phyloP scores from a whole-genome alignment of 805 yeast species.

The Kurtzmaniella cleridarum region DNA sequence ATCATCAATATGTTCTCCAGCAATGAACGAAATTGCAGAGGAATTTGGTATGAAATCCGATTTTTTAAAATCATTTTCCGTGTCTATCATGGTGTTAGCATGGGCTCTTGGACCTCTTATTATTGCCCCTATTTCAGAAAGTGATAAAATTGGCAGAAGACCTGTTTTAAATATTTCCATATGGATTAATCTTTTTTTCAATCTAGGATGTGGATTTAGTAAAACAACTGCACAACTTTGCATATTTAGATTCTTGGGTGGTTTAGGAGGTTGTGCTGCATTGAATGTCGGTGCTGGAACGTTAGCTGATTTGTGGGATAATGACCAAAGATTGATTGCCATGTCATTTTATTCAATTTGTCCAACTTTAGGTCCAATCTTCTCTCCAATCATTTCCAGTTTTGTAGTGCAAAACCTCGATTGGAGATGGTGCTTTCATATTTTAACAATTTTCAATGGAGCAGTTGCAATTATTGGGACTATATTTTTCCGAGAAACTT shows the following conservation, averaged over 20 bases:
- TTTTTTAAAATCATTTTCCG: slow-evolving; percentile 46
- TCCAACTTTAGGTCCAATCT: slow-evolving; percentile 66
- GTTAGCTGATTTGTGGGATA: slow-evolving; percentile 55
- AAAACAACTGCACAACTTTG: slow-evolving; percentile 54
- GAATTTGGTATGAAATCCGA: slow-evolving; percentile 38
- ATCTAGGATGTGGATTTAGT: slow-evolving; percentile 59
- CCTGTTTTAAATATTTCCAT: slow-evolving; percentile 49
- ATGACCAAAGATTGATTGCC: slow-evolving; percentile 47
- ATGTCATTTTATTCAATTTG: slow-evolving; percentile 51
- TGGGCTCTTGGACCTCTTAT: slow-evolving; percentile 64
- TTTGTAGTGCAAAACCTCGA: slow-evolving; percentile 42
- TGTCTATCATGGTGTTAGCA: slow-evolving; percentile 64
- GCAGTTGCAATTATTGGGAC: slow-evolving; percentile 38
- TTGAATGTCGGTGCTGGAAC: slow-evolving; percentile 67
- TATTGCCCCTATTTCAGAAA: slow-evolving; percentile 64
- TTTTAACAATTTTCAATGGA: slow-evolving; percentile 55
- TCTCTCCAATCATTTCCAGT: slow-evolving; percentile 58
- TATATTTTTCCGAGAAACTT: slow-evolving; percentile 52
- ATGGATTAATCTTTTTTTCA: slow-evolving; percentile 44
- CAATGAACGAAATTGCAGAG: slow-evolving; percentile 42
- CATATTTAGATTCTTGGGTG: slow-evolving; percentile 57
- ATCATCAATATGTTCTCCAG: slow-evolving; percentile 60
- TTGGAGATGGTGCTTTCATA: slow-evolving; percentile 70
- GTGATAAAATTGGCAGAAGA: slow-evolving; percentile 50
- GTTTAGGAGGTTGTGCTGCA: slow-evolving; percentile 64